A percentile compares a stretch with the other conserved stretches of the same genome.
Evolutionary conservation across 106 monocot genomes (phyloP).

Genomic region (Agapanthus africanus): DNA sequence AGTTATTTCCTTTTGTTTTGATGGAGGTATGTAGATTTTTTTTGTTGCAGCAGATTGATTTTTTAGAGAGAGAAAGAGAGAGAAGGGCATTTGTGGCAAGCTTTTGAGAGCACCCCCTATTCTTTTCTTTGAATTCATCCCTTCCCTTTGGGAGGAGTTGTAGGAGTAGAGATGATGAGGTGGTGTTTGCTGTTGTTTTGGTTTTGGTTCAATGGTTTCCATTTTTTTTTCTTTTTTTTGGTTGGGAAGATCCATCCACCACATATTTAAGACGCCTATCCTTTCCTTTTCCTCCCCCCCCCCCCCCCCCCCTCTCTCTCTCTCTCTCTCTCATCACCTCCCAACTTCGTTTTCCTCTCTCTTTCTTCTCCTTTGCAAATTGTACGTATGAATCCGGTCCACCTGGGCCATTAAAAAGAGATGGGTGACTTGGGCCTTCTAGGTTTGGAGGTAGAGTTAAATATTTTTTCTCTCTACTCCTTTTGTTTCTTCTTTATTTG

Average conservation of each 20-base stretch:
- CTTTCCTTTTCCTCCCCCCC: no score
- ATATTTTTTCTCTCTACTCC: not conserved
- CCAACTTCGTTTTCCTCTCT: not conserved
- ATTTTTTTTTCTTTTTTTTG: not conserved
- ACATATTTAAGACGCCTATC: conserved; percentile 5
- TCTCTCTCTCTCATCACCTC: no score
- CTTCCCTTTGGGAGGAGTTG: not conserved
- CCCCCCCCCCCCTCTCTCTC: not conserved
- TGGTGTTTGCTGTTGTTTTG: not conserved
- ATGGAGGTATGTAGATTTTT: no score
- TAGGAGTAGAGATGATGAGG: not conserved
- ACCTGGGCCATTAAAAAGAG: conserved; percentile 3
- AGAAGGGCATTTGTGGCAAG: conserved; percentile 21
- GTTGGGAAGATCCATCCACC: conserved; percentile 7
- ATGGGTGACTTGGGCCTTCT: not conserved
- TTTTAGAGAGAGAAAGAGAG: no score
- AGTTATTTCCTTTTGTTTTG: conserved; percentile 4
- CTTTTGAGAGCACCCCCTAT: not conserved
- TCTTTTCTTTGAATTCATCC: no score
- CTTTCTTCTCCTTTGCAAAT: conserved; percentile 10
- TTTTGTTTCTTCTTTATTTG: not conserved
- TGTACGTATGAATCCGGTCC: conserved; percentile 7
- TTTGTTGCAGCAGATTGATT: not conserved
- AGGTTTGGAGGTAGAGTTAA: not conserved
- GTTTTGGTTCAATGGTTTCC: no score